A percentile compares a stretch with the other conserved stretches of the same genome.
phyloP scores from a whole-genome alignment of 768 basidiomycete genomes.

The Amanita fuliginea region DNA sequence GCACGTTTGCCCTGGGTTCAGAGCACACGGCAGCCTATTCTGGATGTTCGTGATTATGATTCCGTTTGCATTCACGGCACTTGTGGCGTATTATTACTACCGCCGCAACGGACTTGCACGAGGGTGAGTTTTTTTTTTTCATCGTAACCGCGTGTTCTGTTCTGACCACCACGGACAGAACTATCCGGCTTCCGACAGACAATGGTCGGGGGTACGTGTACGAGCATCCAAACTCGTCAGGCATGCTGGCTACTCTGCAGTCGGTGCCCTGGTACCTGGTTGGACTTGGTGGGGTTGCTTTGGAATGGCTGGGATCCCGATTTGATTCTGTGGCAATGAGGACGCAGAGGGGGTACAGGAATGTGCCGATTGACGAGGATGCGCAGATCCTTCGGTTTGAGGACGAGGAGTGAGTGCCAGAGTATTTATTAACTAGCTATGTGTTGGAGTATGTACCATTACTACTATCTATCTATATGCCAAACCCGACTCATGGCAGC shows the following conservation, averaged over 20 bases:
- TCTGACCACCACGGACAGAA: slow-evolving; percentile 27
- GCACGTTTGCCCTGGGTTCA: slow-evolving; percentile 79
- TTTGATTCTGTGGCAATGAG: slow-evolving; percentile 33
- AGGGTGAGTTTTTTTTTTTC: slow-evolving; percentile 44
- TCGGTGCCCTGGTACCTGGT: slow-evolving; percentile 87
- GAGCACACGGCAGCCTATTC: slow-evolving; percentile 64
- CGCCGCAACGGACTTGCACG: slow-evolving; percentile 56
- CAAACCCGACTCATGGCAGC: too few species aligned
- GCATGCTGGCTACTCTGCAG: slow-evolving; percentile 60
- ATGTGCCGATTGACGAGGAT: slow-evolving; percentile 78
- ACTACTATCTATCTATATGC: too few species aligned
- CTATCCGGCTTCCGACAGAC: slow-evolving; percentile 68
- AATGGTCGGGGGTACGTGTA: slow-evolving; percentile 21
- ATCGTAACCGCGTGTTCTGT: background rate
- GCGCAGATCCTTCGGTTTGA: slow-evolving; percentile 80
- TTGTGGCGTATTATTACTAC: slow-evolving; percentile 78
- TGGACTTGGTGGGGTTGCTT: slow-evolving; percentile 65
- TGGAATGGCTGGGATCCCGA: slow-evolving; percentile 47
- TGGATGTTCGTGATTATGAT: slow-evolving; percentile 72
- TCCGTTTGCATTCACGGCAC: slow-evolving; percentile 66
- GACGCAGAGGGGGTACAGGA: slow-evolving; percentile 57
- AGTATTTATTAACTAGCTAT: background rate
- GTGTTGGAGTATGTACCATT: too few species aligned
- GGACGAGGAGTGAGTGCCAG: slow-evolving; percentile 62
- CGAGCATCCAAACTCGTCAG: slow-evolving; percentile 19